Percentiles rank a stretch among this genome's conserved stretches.
Evolutionary conservation across 352 stramenopile genomes (phyloP).

Genomic region (Phytophthora pistaciae): DNA sequence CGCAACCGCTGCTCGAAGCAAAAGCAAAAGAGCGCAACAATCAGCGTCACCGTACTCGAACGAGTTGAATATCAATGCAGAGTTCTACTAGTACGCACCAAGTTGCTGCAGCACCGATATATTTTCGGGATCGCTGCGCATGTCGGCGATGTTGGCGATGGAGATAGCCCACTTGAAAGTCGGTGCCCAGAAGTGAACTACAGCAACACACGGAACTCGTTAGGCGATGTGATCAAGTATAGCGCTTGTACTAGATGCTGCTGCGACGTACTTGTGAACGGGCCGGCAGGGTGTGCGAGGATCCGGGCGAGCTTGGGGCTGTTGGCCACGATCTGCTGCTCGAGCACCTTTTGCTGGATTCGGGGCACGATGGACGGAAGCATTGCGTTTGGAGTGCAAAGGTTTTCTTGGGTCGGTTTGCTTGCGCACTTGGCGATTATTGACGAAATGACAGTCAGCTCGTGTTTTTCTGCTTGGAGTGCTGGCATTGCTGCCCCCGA

Average conservation of each 20-base stretch:
- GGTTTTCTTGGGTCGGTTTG: slow-evolving; percentile 13
- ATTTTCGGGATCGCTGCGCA: slow-evolving; percentile 79
- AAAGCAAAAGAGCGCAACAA: neutral
- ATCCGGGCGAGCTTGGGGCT: slow-evolving; percentile 73
- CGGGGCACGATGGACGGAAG: slow-evolving; percentile 79
- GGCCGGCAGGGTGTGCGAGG: slow-evolving; percentile 81
- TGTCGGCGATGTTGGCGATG: slow-evolving; percentile 89
- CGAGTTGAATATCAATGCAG: neutral
- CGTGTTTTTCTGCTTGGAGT: slow-evolving; percentile 20
- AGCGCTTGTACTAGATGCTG: neutral
- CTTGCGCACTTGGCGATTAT: slow-evolving; percentile 5
- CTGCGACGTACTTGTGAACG: slow-evolving; percentile 76
- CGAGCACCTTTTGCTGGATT: slow-evolving; percentile 78
- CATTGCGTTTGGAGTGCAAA: slow-evolving; percentile 29
- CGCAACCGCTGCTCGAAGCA: slow-evolving; percentile 54
- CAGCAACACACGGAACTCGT: neutral
- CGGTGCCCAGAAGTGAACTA: slow-evolving; percentile 92
- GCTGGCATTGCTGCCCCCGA: neutral
- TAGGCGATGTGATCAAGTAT: neutral
- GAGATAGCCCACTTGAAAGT: slow-evolving; percentile 92
- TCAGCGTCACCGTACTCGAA: neutral
- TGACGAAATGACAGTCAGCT: slow-evolving; percentile 16
- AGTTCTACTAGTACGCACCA: slow-evolving; percentile 35
- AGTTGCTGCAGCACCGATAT: slow-evolving; percentile 83
- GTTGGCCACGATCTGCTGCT: slow-evolving; percentile 72